Evolutionary conservation across 345 rosid genomes (phyloP).

Genomic region (Brassica juncea): DNA sequence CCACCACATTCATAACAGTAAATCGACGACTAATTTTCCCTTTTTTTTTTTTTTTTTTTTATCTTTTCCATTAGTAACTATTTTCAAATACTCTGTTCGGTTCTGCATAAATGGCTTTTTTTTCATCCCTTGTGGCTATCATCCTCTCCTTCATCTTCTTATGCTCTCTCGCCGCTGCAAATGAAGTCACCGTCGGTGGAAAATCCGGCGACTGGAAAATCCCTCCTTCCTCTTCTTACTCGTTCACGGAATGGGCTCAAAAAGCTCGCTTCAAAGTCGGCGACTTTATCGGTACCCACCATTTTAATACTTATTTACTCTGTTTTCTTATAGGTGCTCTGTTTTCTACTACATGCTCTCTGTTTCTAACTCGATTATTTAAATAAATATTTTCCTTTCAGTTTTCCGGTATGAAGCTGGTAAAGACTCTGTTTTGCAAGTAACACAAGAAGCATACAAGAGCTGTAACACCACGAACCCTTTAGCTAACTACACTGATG

Average conservation of each 20-base stretch:
- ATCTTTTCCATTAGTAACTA: neutral
- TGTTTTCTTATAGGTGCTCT: neutral
- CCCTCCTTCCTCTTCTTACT: slow-evolving; percentile 54
- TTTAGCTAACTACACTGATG: slow-evolving; percentile 61
- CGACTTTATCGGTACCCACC: slow-evolving; percentile 58
- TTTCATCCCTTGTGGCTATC: slow-evolving; percentile 26
- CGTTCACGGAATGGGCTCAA: slow-evolving; percentile 66
- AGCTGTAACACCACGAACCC: slow-evolving; percentile 66
- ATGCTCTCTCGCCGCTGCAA: slow-evolving; percentile 42
- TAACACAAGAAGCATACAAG: slow-evolving; percentile 56
- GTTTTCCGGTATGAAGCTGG: slow-evolving; percentile 33
- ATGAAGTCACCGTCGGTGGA: slow-evolving; percentile 55
- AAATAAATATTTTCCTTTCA: neutral
- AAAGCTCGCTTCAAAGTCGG: slow-evolving; percentile 63
- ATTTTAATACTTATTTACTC: neutral
- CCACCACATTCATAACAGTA: neutral
- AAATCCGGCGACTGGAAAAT: slow-evolving; percentile 52
- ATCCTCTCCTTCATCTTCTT: slow-evolving; percentile 33
- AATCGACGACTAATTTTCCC: neutral
- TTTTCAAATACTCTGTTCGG: neutral
- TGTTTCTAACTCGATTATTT: slow-evolving; percentile 12
- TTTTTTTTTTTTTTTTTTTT: too few species aligned
- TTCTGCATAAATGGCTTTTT: slow-evolving; percentile 26
- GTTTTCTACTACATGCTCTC: neutral
- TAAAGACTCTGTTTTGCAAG: slow-evolving; percentile 63